These are phyloP conservation scores for Thymus quinquecostatus DNA, from an alignment of 257 asterid genomes.

Conservation along the genomic window DNA sequence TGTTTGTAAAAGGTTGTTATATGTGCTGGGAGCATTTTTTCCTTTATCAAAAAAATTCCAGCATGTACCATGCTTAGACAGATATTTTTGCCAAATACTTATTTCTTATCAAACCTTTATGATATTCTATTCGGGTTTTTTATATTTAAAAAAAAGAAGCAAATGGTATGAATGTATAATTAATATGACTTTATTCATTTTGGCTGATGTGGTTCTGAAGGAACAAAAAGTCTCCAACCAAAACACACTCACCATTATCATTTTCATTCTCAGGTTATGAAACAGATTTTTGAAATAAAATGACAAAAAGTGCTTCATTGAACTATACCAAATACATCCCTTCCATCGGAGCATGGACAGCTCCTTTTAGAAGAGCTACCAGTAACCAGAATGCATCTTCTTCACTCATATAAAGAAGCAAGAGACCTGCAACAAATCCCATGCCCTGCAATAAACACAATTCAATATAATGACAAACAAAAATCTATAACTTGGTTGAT, in stretches of 20 bases:
- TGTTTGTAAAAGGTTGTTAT: not conserved
- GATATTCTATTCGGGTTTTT: not conserved
- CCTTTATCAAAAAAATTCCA: not conserved
- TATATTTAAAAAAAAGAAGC: not conserved
- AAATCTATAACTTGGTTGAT: slow-evolving; percentile 25
- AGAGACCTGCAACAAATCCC: slow-evolving; percentile 97
- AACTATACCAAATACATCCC: slow-evolving; percentile 87
- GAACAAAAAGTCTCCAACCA: not conserved
- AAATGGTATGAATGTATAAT: not conserved
- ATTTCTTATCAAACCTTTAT: not conserved
- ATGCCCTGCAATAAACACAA: slow-evolving; percentile 78
- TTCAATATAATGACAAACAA: slow-evolving; percentile 24
- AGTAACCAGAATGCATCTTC: slow-evolving; percentile 99
- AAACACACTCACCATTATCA: slow-evolving; percentile 2
- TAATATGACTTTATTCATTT: slow-evolving; percentile 3
- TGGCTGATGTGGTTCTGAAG: slow-evolving; percentile 1
- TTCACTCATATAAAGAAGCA: slow-evolving; percentile 99
- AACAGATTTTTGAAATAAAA: not conserved
- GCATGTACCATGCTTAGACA: not conserved
- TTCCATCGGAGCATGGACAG: slow-evolving; percentile 99
- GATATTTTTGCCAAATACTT: not conserved
- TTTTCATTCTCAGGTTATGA: slow-evolving; percentile 9
- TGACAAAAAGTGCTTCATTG: not conserved
- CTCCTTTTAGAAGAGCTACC: slow-evolving; percentile 99
- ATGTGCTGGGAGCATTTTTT: not conserved